Percentiles rank a stretch among this genome's conserved stretches.
These are phyloP conservation scores for Lolium perenne DNA, from an alignment of 176 grass and related monocot genomes.

Conservation along the genomic window DNA sequence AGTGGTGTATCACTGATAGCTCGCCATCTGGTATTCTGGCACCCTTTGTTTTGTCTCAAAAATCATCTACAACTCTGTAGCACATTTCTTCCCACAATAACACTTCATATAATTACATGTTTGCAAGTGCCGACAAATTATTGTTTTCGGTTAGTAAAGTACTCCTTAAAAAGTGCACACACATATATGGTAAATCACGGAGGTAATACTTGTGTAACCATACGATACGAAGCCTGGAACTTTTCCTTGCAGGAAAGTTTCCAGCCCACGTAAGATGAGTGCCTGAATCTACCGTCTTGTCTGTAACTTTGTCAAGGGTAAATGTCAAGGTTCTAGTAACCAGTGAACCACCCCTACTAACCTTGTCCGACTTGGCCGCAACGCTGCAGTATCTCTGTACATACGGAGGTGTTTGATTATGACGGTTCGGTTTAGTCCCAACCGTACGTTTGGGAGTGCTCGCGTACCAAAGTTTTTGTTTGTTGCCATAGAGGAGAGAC, in stretches of 20 bases:
- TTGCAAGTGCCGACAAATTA: no score
- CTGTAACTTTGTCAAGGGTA: background rate
- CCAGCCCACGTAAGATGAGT: background rate
- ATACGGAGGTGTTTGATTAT: background rate
- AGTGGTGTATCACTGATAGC: background rate
- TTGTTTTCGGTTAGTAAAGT: no score
- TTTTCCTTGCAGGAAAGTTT: background rate
- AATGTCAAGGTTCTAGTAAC: conserved; percentile 5
- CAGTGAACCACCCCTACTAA: conserved; percentile 9
- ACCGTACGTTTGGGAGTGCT: background rate
- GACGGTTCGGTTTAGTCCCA: background rate
- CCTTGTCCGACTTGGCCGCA: background rate
- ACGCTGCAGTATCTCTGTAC: background rate
- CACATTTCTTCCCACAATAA: background rate
- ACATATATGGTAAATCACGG: no score
- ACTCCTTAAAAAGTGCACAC: background rate
- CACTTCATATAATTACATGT: background rate
- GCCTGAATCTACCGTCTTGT: background rate
- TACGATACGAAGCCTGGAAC: background rate
- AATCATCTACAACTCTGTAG: background rate
- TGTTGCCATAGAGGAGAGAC: background rate
- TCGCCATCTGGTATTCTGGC: background rate
- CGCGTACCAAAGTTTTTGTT: background rate
- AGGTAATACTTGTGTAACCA: no score
- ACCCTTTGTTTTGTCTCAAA: background rate